Base-by-base conservation (phyloP, 2,329 filamentous ascomycete species). In the Epichloe sylvatica region DNA sequence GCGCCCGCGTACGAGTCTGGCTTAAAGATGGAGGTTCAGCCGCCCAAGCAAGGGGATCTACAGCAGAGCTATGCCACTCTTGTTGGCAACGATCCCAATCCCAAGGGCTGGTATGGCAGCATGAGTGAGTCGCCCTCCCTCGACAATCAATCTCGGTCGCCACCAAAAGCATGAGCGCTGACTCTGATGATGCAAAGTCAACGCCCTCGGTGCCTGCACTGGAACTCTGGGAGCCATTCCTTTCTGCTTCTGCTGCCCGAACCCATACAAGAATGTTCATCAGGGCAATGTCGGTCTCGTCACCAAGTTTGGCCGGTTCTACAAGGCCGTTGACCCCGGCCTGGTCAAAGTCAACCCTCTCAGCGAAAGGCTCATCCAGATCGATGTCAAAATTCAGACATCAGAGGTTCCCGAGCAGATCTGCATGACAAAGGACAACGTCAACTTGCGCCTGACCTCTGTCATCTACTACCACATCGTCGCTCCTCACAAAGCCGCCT, bases 371-470 rank as follows among this genome's bases (percentile, higher is more conserved):
- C 77, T 98, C 40, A 83, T 88, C 58, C 87, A 94, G 61, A 84
- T 98, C 64, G 92, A 98, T 67, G 92, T 98, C 71, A 98, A 97
- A 81, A 96, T 97, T 59, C 92, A 98, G 72, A 96, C 95, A 56
- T 88, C 94, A 66, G 84, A 98, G 74, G 92, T 98, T 23, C 91
- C 91, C 17, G 82, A 90, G 70, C 92, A 98, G 70, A 81, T 91
- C 54, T 97, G 92, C 76, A 98, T 98, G 90, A 98, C 92, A 67
- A 97, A 97, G 73, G 92, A 98, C 75, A 98, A 98, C 62, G 92
- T 97, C 55, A 94, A 86, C 43, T 76, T 98, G 40, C 83, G 90
- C 60, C 76, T 98, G 57, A 97, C 90, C 45, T 94, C 87, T 5
- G 92, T 98, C 64, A 96, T 98, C 71, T 98, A 98, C 78, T 98